phyloP scores from a whole-genome alignment of 164 flowering plant species.

The Magnolia officinalis region DNA sequence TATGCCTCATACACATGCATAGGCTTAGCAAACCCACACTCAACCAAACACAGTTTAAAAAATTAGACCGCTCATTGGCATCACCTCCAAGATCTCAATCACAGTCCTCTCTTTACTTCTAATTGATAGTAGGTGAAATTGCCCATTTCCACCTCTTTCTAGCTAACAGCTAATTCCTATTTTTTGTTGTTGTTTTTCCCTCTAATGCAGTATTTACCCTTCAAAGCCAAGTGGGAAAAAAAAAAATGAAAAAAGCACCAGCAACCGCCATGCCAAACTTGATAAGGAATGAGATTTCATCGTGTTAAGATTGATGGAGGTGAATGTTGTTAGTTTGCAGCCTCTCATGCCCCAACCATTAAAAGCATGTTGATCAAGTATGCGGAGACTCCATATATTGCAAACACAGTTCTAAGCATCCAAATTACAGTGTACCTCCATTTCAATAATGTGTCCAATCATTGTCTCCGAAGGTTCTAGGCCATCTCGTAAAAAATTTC shows the following conservation, averaged over 20 bases:
- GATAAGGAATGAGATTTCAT: neutral
- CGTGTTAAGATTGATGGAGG: neutral
- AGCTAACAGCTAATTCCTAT: too few species aligned
- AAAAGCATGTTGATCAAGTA: neutral
- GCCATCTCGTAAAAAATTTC: conserved; percentile 78
- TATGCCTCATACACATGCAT: too few species aligned
- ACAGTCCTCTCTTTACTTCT: neutral
- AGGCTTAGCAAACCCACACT: neutral
- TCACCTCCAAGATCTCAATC: neutral
- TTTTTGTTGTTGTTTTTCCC: neutral
- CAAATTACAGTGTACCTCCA: conserved; percentile 66
- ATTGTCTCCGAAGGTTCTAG: conserved; percentile 85
- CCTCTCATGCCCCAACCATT: neutral
- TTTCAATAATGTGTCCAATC: conserved; percentile 89
- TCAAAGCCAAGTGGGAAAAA: neutral
- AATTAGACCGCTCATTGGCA: neutral
- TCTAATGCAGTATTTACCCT: neutral
- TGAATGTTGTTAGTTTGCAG: neutral
- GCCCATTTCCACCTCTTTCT: neutral
- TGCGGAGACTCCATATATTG: neutral
- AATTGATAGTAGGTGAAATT: neutral
- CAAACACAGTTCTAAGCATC: neutral
- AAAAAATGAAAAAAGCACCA: neutral
- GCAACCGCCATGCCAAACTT: neutral
- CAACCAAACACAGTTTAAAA: neutral